Evolutionary conservation across 768 basidiomycete species (phyloP).

Genomic region (Kondoa malvinella): DNA sequence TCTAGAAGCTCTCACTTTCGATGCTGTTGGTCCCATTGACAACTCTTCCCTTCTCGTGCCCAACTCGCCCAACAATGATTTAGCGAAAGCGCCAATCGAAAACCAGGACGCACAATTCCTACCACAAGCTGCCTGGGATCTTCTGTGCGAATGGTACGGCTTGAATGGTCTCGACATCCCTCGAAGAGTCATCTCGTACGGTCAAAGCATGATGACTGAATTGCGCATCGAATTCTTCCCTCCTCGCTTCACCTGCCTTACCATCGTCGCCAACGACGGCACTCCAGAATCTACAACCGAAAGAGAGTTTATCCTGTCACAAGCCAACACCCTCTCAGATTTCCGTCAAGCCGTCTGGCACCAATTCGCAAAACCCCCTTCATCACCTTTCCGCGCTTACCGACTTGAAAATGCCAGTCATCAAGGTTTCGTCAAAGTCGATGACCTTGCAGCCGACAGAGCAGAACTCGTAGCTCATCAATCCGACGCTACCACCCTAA

Average conservation of each 20-base stretch:
- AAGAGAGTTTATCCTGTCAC: not conserved
- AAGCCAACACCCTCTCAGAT: conserved; percentile 12
- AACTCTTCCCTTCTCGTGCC: conserved; percentile 50
- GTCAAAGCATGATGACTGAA: conserved; percentile 40
- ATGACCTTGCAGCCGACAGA: conserved; percentile 29
- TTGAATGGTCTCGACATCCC: conserved; percentile 42
- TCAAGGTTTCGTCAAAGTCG: not conserved
- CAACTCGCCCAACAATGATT: conserved; percentile 38
- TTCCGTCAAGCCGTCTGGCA: conserved; percentile 45
- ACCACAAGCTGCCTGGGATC: conserved; percentile 53
- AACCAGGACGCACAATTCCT: conserved; percentile 55
- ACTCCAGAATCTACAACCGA: not conserved
- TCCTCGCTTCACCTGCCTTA: conserved; percentile 40
- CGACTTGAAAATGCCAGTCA: not conserved
- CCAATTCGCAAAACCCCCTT: conserved; percentile 26
- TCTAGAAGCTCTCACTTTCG: conserved; percentile 36
- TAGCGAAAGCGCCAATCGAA: conserved; percentile 40
- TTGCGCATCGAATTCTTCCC: conserved; percentile 56
- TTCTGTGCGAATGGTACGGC: conserved; percentile 61
- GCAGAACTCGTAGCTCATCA: conserved; percentile 32
- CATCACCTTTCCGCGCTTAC: not conserved
- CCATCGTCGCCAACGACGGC: conserved; percentile 18
- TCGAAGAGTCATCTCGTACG: conserved; percentile 44
- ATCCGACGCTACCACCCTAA: not conserved
- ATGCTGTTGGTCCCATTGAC: conserved; percentile 46